Evolutionary conservation across 768 basidiomycete genomes (phyloP).

Genomic region (Termitomyces titanicus): DNA sequence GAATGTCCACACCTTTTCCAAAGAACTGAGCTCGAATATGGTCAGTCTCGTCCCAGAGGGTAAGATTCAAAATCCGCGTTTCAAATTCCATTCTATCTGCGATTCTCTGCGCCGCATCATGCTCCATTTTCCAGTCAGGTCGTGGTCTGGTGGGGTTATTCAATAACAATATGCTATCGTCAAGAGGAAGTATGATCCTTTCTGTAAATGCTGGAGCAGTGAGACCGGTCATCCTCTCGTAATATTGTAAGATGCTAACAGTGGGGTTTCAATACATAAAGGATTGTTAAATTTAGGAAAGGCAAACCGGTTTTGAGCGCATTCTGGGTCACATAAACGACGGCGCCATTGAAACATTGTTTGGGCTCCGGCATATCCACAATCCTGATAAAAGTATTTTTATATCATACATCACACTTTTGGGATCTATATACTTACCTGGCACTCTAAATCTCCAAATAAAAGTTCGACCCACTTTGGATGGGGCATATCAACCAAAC

Average conservation of each 20-base stretch:
- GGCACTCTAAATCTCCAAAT: constrained; percentile 1
- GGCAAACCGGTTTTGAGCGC: background rate
- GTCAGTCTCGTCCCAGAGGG: no score
- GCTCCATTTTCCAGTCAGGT: no score
- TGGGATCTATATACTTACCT: background rate
- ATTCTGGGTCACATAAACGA: background rate
- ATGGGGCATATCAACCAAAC: constrained; percentile 1
- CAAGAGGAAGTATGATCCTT: background rate
- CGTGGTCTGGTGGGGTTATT: no score
- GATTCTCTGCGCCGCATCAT: no score
- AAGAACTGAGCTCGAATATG: no score
- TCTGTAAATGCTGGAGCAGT: background rate
- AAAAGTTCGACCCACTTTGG: constrained; percentile 4
- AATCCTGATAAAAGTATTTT: background rate
- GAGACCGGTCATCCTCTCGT: background rate
- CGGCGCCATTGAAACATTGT: background rate
- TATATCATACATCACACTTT: background rate
- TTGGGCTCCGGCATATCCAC: background rate
- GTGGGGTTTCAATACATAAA: background rate
- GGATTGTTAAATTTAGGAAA: background rate
- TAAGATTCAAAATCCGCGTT: no score
- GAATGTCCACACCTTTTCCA: no score
- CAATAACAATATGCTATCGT: background rate
- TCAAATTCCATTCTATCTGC: no score
- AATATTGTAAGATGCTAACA: background rate